Conservation (phyloP, 2,329 filamentous ascomycete genomes). For the Aspergillus viridinutans region DNA sequence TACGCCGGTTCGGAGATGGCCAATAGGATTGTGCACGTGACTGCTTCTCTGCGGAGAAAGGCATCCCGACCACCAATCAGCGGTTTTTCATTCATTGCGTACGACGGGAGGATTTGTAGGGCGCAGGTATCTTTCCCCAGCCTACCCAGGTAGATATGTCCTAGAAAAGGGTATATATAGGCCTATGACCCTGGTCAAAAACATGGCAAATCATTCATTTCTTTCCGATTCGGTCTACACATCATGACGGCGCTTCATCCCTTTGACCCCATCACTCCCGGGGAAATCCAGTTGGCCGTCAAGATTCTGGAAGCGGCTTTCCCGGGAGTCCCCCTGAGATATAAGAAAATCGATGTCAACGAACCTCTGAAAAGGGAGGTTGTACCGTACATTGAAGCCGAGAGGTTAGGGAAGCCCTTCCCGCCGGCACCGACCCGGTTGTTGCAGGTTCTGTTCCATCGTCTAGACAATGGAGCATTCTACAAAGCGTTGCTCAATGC, state of each 20-base stretch:
- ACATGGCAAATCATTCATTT: neutral
- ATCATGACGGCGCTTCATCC: constrained; percentile 31
- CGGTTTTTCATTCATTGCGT: neutral
- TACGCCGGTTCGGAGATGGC: neutral
- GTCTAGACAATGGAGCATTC: constrained; percentile 41
- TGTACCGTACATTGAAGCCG: constrained; percentile 60
- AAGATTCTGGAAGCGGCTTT: constrained; percentile 36
- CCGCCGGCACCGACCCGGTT: constrained; percentile 49
- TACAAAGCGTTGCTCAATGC: constrained; percentile 39
- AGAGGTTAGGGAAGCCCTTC: constrained; percentile 50
- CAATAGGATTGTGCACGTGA: neutral
- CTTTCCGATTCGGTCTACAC: neutral
- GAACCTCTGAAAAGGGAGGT: constrained; percentile 60
- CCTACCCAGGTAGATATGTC: neutral
- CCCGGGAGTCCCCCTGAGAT: constrained; percentile 38
- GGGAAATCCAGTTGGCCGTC: constrained; percentile 38
- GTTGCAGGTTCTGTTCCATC: constrained; percentile 50
- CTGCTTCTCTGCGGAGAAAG: neutral
- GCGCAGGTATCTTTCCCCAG: neutral
- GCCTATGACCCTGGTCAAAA: neutral
- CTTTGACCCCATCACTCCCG: constrained; percentile 38
- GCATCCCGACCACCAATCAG: neutral
- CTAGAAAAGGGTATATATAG: neutral
- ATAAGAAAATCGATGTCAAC: constrained; percentile 64
- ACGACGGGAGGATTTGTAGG: neutral